Conservation (phyloP, 2,329 filamentous ascomycete species). For the Catunica adiposa region DNA sequence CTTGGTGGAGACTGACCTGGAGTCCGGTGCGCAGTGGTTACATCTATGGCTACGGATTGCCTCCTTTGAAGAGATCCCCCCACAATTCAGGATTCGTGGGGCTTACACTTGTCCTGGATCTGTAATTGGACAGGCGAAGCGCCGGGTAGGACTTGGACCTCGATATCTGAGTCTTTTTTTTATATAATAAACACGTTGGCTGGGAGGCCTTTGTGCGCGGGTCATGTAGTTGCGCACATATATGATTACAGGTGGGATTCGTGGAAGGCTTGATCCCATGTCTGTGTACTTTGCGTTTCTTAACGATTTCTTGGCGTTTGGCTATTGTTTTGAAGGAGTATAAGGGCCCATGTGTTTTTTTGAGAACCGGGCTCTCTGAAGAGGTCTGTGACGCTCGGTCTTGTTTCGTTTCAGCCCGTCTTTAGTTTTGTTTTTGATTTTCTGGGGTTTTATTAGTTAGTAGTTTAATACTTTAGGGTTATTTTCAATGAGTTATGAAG, state of each 20-base stretch:
- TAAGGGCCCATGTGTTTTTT: background rate
- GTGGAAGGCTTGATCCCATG: background rate
- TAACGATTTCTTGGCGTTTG: background rate
- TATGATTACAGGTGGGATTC: background rate
- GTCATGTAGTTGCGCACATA: slow-evolving; percentile 1
- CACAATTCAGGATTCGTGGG: background rate
- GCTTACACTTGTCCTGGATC: background rate
- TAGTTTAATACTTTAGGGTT: background rate
- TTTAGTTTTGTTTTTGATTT: background rate
- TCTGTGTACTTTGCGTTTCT: background rate
- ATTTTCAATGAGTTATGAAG: background rate
- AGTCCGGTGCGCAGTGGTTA: background rate
- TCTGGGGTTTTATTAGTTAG: background rate
- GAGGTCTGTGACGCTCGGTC: background rate
- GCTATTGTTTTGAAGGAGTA: background rate
- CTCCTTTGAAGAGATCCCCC: background rate
- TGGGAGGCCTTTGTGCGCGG: background rate
- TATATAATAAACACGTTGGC: background rate
- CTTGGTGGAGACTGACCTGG: background rate
- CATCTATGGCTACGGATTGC: background rate
- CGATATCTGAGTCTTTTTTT: background rate
- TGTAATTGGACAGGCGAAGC: background rate
- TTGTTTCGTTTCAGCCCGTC: background rate
- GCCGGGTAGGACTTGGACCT: background rate
- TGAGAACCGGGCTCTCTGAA: background rate